phyloP scores from a whole-genome alignment of 768 basidiomycete species.

The Hemileccinum impolitum region DNA sequence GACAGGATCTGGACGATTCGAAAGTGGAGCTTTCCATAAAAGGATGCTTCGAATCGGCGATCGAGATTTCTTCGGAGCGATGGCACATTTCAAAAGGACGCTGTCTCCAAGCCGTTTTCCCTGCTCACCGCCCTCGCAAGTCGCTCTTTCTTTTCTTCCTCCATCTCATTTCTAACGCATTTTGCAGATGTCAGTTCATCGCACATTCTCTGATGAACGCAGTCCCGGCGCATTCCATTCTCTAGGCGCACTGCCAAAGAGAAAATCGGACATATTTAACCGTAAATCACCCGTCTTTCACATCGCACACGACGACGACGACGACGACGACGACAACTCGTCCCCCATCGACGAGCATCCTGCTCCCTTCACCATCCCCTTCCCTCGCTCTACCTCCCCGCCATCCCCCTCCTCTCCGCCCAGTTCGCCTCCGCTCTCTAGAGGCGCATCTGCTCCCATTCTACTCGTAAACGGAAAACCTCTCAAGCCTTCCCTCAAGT shows the following conservation, averaged over 20 bases:
- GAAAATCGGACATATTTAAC: slow-evolving; percentile 21
- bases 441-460: slow-evolving; percentile 40
- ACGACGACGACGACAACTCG: slow-evolving; percentile 24
- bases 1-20: slow-evolving; percentile 15
- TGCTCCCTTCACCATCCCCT: slow-evolving; percentile 36
- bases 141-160: neutral
- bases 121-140: too few relatives aligned
- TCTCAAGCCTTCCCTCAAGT: slow-evolving; percentile 82
- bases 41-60: slow-evolving; percentile 13
- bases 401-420: slow-evolving; percentile 5
- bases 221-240: slow-evolving; percentile 49
- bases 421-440: slow-evolving; percentile 21
- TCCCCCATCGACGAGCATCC: slow-evolving; percentile 17
- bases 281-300: slow-evolving; percentile 18
- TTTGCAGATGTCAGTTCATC: slow-evolving; percentile 17
- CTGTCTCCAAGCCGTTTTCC: neutral
- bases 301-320: slow-evolving; percentile 23
- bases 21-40: slow-evolving; percentile 20
- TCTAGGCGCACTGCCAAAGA: slow-evolving; percentile 45
- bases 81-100: slow-evolving; percentile 13
- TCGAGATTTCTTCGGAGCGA: slow-evolving; percentile 16
- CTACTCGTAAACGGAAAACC: slow-evolving; percentile 76
- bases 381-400: slow-evolving; percentile 35
- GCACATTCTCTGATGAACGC: slow-evolving; percentile 38
- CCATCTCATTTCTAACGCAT: slow-evolving; percentile 7